phyloP scores from a whole-genome alignment of 331 rosid genomes.

The Malus hybrid region DNA sequence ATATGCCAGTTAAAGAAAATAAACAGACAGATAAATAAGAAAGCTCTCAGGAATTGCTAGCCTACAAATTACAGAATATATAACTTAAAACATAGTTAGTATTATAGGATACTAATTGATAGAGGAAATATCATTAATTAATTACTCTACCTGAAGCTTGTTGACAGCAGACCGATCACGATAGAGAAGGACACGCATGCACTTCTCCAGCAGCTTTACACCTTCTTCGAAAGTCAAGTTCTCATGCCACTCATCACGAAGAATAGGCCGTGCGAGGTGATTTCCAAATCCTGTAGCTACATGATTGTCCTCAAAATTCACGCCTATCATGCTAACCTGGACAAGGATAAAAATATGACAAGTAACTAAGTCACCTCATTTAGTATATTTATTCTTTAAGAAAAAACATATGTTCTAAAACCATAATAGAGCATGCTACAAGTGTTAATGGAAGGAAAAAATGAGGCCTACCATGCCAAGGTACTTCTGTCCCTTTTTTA shows the following conservation, averaged over 20 bases:
- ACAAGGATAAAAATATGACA: not conserved
- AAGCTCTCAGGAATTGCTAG: not conserved
- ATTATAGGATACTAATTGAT: not conserved
- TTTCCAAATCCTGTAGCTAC: constrained; percentile 88
- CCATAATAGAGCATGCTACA: not conserved
- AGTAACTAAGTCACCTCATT: not conserved
- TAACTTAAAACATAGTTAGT: not conserved
- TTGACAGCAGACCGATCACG: constrained; percentile 93
- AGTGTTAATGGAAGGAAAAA: not conserved
- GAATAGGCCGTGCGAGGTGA: constrained; percentile 91
- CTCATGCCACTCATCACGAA: constrained; percentile 89
- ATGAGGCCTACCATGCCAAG: constrained; percentile 54
- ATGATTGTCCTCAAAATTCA: constrained; percentile 70
- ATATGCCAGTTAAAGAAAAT: not conserved
- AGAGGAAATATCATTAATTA: not conserved
- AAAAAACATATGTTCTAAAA: not conserved
- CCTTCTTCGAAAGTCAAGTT: constrained; percentile 78
- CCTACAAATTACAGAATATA: not conserved
- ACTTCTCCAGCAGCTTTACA: constrained; percentile 77
- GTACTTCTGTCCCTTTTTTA: constrained; percentile 60
- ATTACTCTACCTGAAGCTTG: constrained; percentile 73
- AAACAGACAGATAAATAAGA: not conserved
- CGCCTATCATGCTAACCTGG: constrained; percentile 87
- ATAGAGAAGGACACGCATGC: constrained; percentile 88
- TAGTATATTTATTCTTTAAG: too few species aligned